These are phyloP conservation scores for Stipa capillata DNA, from an alignment of 176 grass and related monocot genomes.

Conservation along the genomic window DNA sequence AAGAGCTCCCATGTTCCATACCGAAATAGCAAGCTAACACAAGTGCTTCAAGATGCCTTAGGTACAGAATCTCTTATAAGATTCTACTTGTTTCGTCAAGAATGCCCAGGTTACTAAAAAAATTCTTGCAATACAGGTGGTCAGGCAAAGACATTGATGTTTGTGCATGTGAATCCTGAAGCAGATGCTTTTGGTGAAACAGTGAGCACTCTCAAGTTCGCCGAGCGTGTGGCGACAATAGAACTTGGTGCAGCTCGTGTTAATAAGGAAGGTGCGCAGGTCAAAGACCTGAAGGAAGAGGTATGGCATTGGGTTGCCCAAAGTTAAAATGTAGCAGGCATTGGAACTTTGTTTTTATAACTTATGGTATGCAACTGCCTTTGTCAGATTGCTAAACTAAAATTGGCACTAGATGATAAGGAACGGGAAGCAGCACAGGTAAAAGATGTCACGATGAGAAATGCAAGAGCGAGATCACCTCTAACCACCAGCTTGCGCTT, in stretches of 20 bases:
- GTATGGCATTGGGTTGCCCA: conserved; percentile 21
- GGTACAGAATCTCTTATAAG: conserved; percentile 30
- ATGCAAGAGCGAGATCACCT: conserved; percentile 44
- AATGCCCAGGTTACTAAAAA: not conserved
- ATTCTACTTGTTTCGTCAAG: not conserved
- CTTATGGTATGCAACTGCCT: not conserved
- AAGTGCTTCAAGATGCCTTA: conserved; percentile 81
- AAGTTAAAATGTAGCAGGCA: not conserved
- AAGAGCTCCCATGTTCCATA: conserved; percentile 84
- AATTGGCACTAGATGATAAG: conserved; percentile 58
- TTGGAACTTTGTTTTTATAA: not conserved
- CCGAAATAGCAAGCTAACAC: conserved; percentile 87
- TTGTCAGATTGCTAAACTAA: conserved; percentile 59
- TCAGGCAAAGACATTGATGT: conserved; percentile 94
- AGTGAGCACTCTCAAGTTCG: conserved; percentile 84
- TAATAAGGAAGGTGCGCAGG: conserved; percentile 69
- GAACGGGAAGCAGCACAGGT: conserved; percentile 39
- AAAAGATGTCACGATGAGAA: conserved; percentile 36
- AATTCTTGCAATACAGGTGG: conserved; percentile 51
- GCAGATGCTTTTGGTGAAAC: conserved; percentile 70
- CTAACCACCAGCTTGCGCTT: not conserved
- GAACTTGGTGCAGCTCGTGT: conserved; percentile 63
- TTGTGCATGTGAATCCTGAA: conserved; percentile 88
- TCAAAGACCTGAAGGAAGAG: conserved; percentile 86
- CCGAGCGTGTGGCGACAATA: conserved; percentile 66